Base-by-base conservation (phyloP, 352 stramenopile species). In the Thraustotheca clavata region DNA sequence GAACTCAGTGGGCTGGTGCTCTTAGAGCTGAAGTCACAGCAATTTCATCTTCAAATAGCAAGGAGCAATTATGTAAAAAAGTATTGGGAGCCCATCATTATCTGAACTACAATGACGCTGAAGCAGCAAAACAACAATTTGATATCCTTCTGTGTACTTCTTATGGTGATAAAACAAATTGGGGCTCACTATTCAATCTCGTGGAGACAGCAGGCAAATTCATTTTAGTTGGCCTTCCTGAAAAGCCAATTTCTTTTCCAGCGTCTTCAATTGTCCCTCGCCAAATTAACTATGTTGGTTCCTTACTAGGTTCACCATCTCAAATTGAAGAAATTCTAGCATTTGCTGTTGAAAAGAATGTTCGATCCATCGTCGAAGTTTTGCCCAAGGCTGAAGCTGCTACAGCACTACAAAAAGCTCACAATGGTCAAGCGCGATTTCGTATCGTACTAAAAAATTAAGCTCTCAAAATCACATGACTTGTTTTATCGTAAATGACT, bases 261-360 rank as follows among this genome's bases (percentile, higher is more conserved):
- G 49, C 72, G 7, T 73, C 81, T 47, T 36, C 41, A 18, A 46
- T 96, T 31, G 60, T 95, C 3, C 49, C 67, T 22, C 63, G 67
- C 18, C 72, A 72, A 33, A 57, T 67, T 34, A 76, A 70, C 11
- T 69, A 95, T 59, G 69, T 73, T 18, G 88, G 87, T 50, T 83
- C 67, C 49, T 46, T 77, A 26, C 79, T 94, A 67, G 83, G 85
- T 34, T 70, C 73, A 40, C 75, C 84, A 31, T 36, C 26, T 5
- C 75, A 86, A 40, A 92, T 84, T 40, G 80, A 92, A 69, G 76
- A 87, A 27, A 90, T 92, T 79, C 67, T 96, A n/a, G 69, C 90
- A 38, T 76, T 96, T 38, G 93, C 84, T 49, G 77, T 71, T 16
- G 71, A 83, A 49, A 81, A 93, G 69, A 79, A 90, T 31, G 83